phyloP scores from a whole-genome alignment of 2,329 filamentous ascomycete genomes.

The Alternaria sp. region DNA sequence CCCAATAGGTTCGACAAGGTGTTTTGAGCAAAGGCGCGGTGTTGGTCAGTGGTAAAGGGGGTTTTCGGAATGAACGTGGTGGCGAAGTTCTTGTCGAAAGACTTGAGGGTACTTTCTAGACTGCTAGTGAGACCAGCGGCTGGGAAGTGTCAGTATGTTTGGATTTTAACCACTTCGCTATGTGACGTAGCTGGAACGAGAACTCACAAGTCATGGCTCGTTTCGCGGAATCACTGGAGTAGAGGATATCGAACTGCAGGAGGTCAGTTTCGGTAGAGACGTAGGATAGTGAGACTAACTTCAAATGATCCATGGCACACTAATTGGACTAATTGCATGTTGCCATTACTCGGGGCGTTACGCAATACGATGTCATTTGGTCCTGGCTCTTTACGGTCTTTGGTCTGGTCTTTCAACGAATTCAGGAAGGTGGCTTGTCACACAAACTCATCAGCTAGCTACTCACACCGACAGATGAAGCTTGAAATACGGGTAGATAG shows the following conservation, averaged over 20 bases:
- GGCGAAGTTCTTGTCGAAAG: conserved; percentile 77
- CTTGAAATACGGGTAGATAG: too few species aligned
- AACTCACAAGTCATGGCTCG: conserved; percentile 60
- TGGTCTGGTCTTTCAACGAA: conserved; percentile 69
- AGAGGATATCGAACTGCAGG: conserved; percentile 82
- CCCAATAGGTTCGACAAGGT: conserved; percentile 93
- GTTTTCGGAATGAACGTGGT: conserved; percentile 73
- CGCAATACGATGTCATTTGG: conserved; percentile 54
- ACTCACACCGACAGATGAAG: neutral
- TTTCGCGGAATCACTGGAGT: conserved; percentile 77
- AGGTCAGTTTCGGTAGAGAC: conserved; percentile 5
- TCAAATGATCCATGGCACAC: conserved; percentile 86
- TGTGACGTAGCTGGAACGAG: neutral
- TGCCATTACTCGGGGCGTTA: conserved; percentile 76
- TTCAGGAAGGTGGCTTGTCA: conserved; percentile 66
- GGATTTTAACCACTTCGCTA: neutral
- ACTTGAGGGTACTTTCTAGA: conserved; percentile 69
- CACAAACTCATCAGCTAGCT: conserved; percentile 35
- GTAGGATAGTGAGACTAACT: conserved; percentile 42
- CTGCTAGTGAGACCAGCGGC: conserved; percentile 71
- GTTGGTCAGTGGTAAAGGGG: conserved; percentile 78
- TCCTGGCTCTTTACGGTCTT: conserved; percentile 20
- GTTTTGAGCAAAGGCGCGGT: conserved; percentile 78
- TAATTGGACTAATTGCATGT: conserved; percentile 88
- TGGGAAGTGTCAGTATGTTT: conserved; percentile 23